These are phyloP conservation scores for Sclerotinia trifoliorum DNA, from an alignment of 2,329 filamentous ascomycete genomes.

Conservation along the genomic window DNA sequence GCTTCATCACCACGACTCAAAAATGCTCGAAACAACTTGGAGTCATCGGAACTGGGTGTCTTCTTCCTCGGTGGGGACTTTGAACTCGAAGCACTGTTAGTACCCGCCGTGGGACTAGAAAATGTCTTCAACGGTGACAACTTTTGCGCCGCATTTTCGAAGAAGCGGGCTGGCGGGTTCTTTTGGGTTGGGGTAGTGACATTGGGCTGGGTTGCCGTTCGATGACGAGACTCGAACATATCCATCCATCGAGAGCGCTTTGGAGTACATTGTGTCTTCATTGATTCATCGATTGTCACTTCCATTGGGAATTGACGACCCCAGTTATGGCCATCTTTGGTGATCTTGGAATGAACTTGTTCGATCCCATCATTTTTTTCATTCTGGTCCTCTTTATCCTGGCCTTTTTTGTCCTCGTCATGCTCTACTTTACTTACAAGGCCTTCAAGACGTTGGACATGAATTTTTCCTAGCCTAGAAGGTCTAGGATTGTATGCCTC, in stretches of 20 bases:
- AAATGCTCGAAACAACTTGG: neutral
- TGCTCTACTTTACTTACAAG: neutral
- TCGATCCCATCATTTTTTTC: neutral
- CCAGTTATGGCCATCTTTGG: no score
- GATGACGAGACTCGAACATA: constrained; percentile 1
- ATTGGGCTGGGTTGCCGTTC: neutral
- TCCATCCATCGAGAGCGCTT: constrained; percentile 14
- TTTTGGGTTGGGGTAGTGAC: neutral
- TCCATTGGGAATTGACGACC: neutral
- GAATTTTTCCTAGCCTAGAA: neutral
- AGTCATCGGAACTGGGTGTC: neutral
- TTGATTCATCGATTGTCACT: neutral
- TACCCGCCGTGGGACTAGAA: neutral
- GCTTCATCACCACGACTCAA: neutral
- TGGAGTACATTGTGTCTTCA: neutral
- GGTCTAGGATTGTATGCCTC: neutral
- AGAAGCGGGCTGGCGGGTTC: no score
- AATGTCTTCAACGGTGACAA: neutral
- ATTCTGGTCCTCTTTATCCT: neutral
- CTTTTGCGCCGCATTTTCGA: neutral
- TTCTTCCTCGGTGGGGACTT: neutral
- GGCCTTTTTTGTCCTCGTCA: neutral
- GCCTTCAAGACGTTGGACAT: neutral
- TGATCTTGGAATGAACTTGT: no score
- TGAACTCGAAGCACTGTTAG: neutral